These are phyloP conservation scores for Penicillium simplicissimum DNA, from an alignment of 495 filamentous ascomycete species.

Conservation along the genomic window DNA sequence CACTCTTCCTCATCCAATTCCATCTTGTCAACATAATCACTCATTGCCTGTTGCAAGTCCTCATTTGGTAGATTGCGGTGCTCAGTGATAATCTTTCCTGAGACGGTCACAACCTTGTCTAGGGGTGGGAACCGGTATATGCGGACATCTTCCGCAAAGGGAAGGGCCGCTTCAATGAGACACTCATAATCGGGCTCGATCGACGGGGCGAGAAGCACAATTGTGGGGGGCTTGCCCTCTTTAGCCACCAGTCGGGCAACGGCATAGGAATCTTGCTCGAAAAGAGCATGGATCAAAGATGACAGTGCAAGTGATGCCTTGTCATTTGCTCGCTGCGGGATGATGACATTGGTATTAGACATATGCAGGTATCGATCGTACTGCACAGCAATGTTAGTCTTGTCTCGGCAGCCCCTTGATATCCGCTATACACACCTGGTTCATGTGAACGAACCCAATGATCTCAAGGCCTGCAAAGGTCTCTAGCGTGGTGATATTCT, in stretches of 20 bases:
- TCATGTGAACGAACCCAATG: slow-evolving; percentile 77
- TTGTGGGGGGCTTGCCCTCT: slow-evolving; percentile 70
- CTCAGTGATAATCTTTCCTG: slow-evolving; percentile 78
- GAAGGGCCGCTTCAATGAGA: slow-evolving; percentile 88
- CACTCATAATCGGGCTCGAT: slow-evolving; percentile 85
- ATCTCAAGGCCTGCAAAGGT: slow-evolving; percentile 74
- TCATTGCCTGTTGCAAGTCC: slow-evolving; percentile 75
- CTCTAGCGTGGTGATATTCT: slow-evolving; percentile 77
- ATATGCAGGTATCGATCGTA: slow-evolving; percentile 85
- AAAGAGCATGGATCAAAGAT: slow-evolving; percentile 84
- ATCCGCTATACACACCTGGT: slow-evolving; percentile 55
- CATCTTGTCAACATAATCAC: slow-evolving; percentile 90
- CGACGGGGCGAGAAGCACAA: slow-evolving; percentile 79
- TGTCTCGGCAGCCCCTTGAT: neutral
- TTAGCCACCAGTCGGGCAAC: slow-evolving; percentile 84
- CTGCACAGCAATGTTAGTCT: slow-evolving; percentile 42
- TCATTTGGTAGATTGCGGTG: slow-evolving; percentile 86
- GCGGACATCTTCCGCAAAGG: slow-evolving; percentile 89
- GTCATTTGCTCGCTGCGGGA: slow-evolving; percentile 71
- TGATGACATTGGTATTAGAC: slow-evolving; percentile 71
- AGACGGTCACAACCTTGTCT: slow-evolving; percentile 82
- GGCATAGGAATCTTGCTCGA: slow-evolving; percentile 83
- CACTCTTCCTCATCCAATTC: slow-evolving; percentile 84
- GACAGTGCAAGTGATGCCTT: slow-evolving; percentile 81
- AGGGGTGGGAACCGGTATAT: slow-evolving; percentile 88